Conservation (phyloP, 192 early-diverging fungal genomes). For the Martensiomyces pterosporus region DNA sequence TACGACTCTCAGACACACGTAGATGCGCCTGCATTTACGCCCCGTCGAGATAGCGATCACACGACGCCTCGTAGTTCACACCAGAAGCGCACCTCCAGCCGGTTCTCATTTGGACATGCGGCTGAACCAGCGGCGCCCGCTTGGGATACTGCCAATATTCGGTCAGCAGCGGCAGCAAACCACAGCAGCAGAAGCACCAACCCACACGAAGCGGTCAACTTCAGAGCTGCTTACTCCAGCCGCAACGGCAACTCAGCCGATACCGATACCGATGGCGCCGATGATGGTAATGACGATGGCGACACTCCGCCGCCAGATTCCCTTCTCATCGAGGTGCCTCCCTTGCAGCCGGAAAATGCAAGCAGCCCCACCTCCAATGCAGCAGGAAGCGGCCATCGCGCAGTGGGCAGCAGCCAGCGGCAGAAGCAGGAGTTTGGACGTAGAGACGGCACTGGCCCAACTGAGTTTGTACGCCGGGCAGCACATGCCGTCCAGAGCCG, state of each 20-base stretch:
- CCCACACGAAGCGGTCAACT: no score
- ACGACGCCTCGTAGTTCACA: no score
- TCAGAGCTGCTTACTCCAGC: no score
- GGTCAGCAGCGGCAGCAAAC: no score
- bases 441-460: neutral
- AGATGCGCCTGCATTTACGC: slow-evolving; percentile 7
- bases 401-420: neutral
- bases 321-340: slow-evolving; percentile 28
- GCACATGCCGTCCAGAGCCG: slow-evolving; percentile 37
- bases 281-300: slow-evolving; percentile 14
- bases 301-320: slow-evolving; percentile 36
- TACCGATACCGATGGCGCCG: neutral
- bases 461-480: slow-evolving; percentile 40
- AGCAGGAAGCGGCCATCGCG: neutral
- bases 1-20: slow-evolving; percentile 21
- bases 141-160: no score
- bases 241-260: neutral
- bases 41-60: slow-evolving; percentile 6
- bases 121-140: neutral
- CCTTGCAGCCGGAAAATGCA: slow-evolving; percentile 2
- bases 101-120: no score
- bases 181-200: no score
- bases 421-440: neutral
- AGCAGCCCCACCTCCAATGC: neutral
- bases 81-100: no score